These are phyloP conservation scores for Trichomonascaceae sp. DNA, from an alignment of 1,139 yeast species.

Conservation along the genomic window DNA sequence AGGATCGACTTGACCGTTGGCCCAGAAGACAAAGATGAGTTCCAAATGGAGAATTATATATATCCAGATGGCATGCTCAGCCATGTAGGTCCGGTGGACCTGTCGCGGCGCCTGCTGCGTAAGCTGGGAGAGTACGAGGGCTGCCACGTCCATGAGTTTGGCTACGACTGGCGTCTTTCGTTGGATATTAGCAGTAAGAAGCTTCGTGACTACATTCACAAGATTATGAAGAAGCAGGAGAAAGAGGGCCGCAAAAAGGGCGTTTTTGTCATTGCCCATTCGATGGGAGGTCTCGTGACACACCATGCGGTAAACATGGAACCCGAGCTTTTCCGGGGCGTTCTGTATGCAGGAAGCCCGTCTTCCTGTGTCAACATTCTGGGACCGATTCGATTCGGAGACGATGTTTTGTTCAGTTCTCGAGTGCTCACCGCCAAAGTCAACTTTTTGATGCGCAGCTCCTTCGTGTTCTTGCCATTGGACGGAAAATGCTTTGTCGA, in stretches of 20 bases:
- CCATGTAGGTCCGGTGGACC: slow-evolving; percentile 80
- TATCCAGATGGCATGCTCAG: slow-evolving; percentile 69
- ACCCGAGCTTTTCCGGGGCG: slow-evolving; percentile 57
- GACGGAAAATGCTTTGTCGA: slow-evolving; percentile 65
- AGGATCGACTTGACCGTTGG: slow-evolving; percentile 62
- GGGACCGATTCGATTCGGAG: slow-evolving; percentile 78
- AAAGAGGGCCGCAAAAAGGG: slow-evolving; percentile 31
- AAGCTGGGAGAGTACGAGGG: slow-evolving; percentile 44
- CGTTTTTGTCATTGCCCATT: slow-evolving; percentile 65
- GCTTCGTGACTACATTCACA: slow-evolving; percentile 34
- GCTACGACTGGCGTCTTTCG: slow-evolving; percentile 85
- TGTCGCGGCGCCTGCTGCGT: slow-evolving; percentile 48
- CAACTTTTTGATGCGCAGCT: slow-evolving; percentile 79
- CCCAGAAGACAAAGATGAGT: slow-evolving; percentile 51
- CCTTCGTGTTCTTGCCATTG: slow-evolving; percentile 63
- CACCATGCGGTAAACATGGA: slow-evolving; percentile 62
- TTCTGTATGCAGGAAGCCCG: slow-evolving; percentile 75
- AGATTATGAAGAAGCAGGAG: slow-evolving; percentile 32
- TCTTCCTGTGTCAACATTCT: slow-evolving; percentile 72
- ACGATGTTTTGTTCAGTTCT: slow-evolving; percentile 61
- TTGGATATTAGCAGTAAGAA: slow-evolving; percentile 41
- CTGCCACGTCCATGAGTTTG: slow-evolving; percentile 57
- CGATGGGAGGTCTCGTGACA: slow-evolving; percentile 86
- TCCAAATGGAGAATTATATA: slow-evolving; percentile 34
- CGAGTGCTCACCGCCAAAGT: slow-evolving; percentile 67